Conservation (phyloP, 2,329 filamentous ascomycete species). For the Polytolypa hystricis region DNA sequence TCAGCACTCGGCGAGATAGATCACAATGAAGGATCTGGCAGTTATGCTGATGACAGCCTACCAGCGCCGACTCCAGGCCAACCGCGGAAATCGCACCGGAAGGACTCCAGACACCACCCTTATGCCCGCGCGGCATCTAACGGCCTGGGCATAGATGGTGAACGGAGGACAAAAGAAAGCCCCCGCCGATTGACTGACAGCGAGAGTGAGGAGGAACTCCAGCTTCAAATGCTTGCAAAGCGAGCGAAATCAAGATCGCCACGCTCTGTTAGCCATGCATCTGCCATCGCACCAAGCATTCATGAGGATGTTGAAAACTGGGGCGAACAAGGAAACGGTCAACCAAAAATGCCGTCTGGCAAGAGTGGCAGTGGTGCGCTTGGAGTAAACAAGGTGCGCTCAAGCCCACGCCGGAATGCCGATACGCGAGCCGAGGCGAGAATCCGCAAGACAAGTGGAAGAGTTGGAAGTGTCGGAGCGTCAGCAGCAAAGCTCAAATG, state of each 20-base stretch:
- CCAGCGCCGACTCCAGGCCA: constrained; percentile 93
- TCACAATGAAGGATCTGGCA: constrained; percentile 52
- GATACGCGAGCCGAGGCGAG: constrained; percentile 28
- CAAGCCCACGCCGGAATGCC: constrained; percentile 37
- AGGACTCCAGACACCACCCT: constrained; percentile 62
- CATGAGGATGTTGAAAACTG: constrained; percentile 59
- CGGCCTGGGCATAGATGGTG: constrained; percentile 28
- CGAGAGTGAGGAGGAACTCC: constrained; percentile 74
- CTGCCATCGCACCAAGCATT: constrained; percentile 56
- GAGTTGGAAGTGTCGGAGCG: constrained; percentile 33
- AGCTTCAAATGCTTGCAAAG: constrained; percentile 61
- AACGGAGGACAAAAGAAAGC: constrained; percentile 13
- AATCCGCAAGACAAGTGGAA: constrained; percentile 37
- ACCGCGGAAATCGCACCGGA: constrained; percentile 74
- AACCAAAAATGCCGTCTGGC: constrained; percentile 41
- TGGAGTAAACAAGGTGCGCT: constrained; percentile 53
- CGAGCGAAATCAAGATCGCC: constrained; percentile 53
- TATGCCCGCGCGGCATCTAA: constrained; percentile 50
- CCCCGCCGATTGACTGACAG: constrained; percentile 39
- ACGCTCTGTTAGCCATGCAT: constrained; percentile 65
- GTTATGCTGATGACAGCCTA: constrained; percentile 63
- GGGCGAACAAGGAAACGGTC: constrained; percentile 27
- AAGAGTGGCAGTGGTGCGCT: constrained; percentile 43
- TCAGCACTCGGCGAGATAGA: constrained; percentile 91
- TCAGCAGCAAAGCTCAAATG: too few relatives aligned